Base-by-base conservation (phyloP, 2,329 filamentous ascomycete genomes). In the Trichoderma atrobrunneum region DNA sequence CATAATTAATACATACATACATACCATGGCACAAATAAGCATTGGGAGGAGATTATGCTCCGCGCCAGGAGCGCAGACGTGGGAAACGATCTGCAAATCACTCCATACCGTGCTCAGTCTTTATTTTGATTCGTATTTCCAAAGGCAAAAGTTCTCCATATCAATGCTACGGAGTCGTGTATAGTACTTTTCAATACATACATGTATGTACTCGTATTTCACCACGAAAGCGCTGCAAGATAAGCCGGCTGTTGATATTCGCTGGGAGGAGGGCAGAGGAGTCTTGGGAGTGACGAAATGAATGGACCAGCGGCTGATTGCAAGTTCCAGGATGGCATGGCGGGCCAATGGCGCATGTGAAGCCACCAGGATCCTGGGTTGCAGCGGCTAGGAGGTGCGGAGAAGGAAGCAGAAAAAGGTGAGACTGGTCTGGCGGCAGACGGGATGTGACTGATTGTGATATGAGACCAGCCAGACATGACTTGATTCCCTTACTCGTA, bases 291-390 rank as follows among this genome's bases (percentile, higher is more conserved):
- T 71, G 67, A 72, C 67, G 67, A 72, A 66, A 69, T 65, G 32
- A 65, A 61, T 69, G 63, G 60, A 28, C 54, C 57, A 61, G 57
- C 56, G 71, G 72, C 64, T 72, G 70, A 72, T 65, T 73, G 71
- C 70, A 67, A 59, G 66, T 56, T 63, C 71, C 71, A 57, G 71
- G 64, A 67, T 62, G 32, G 43, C 54, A 43, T 32, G 48, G 60
- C 32, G 62, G 70, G 70, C 70, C 71, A 72, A 68, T 72, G 59
- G 26, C 24, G 36, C 60, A 6, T 28, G 51, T 30, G 39, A 36
- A 60, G 71, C 32, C 39, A 28, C 48, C 43, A 56, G 57, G 71
- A 60, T 43, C 43, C 64, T 57, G 51, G 51, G 30, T 62, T 32
- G 24, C 62, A 43, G 71, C 57, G 64, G 64, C 71, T 72, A 36